These are phyloP conservation scores for Colletotrichum tropicicola DNA, from an alignment of 2,329 filamentous ascomycete genomes.

Conservation along the genomic window DNA sequence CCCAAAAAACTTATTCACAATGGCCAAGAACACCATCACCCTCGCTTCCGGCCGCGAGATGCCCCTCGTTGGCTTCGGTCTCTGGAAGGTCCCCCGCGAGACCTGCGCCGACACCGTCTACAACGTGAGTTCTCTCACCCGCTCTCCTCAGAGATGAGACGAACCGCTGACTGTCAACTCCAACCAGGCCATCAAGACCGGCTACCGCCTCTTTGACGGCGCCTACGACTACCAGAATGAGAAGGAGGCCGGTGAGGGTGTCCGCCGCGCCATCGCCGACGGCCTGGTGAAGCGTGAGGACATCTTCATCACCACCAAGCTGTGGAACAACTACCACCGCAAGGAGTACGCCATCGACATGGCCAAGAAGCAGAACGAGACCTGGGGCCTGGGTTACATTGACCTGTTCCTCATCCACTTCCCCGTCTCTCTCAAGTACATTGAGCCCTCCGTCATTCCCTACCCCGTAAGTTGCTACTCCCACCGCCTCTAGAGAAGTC, in stretches of 20 bases:
- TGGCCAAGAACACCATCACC: constrained; percentile 48
- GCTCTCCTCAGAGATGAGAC: neutral
- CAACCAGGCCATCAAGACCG: constrained; percentile 56
- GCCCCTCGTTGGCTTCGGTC: constrained; percentile 70
- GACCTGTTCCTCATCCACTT: constrained; percentile 78
- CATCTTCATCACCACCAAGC: constrained; percentile 85
- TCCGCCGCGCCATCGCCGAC: constrained; percentile 63
- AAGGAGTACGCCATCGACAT: constrained; percentile 70
- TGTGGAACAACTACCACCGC: constrained; percentile 83
- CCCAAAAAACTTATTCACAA: neutral
- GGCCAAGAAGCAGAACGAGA: constrained; percentile 67
- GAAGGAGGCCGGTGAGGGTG: constrained; percentile 70
- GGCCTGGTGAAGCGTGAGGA: constrained; percentile 77
- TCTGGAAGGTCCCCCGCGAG: constrained; percentile 72
- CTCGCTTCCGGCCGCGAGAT: constrained; percentile 58
- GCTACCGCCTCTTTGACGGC: constrained; percentile 62
- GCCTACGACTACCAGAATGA: constrained; percentile 72
- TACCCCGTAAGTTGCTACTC: constrained; percentile 42
- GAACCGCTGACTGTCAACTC: too few species aligned
- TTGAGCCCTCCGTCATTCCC: constrained; percentile 48
- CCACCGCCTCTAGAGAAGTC: neutral
- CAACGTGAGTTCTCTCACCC: constrained; percentile 41
- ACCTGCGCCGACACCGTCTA: constrained; percentile 67
- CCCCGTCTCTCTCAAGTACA: constrained; percentile 54
- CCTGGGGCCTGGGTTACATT: constrained; percentile 72